These are phyloP conservation scores for Tricladium varicosporioides DNA, from an alignment of 2,329 filamentous ascomycete genomes.

Conservation along the genomic window DNA sequence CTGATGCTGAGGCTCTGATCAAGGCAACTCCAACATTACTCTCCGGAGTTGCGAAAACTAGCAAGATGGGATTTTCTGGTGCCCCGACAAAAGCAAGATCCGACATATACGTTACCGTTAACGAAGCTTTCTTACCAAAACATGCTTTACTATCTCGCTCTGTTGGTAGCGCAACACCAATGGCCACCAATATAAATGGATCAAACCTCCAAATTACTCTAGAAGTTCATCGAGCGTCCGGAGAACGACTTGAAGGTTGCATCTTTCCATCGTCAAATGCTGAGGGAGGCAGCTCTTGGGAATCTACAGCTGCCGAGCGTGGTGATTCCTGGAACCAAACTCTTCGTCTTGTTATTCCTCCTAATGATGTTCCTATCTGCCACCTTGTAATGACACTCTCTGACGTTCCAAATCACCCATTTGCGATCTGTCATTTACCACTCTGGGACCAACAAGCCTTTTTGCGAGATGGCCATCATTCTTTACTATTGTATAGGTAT, in stretches of 20 bases:
- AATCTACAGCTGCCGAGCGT: slow-evolving; percentile 75
- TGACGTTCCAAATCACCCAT: slow-evolving; percentile 82
- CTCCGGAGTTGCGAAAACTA: slow-evolving; percentile 75
- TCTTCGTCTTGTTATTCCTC: slow-evolving; percentile 74
- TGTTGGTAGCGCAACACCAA: slow-evolving; percentile 71
- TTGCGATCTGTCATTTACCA: slow-evolving; percentile 89
- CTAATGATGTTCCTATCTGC: slow-evolving; percentile 75
- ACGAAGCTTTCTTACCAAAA: slow-evolving; percentile 72
- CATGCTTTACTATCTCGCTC: slow-evolving; percentile 69
- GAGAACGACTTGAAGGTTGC: slow-evolving; percentile 82
- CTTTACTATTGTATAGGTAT: slow-evolving; percentile 80
- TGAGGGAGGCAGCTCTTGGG: slow-evolving; percentile 78
- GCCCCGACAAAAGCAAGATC: slow-evolving; percentile 85
- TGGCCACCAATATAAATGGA: slow-evolving; percentile 60
- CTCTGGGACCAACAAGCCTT: slow-evolving; percentile 93
- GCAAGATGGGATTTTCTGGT: slow-evolving; percentile 89
- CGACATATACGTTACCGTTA: slow-evolving; percentile 90
- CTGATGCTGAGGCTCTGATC: slow-evolving; percentile 77
- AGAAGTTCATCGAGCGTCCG: slow-evolving; percentile 77
- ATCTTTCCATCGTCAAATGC: slow-evolving; percentile 85
- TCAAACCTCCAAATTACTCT: slow-evolving; percentile 83
- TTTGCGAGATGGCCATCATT: slow-evolving; percentile 78
- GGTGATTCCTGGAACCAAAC: slow-evolving; percentile 87
- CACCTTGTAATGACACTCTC: slow-evolving; percentile 90
- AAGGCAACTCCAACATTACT: slow-evolving; percentile 85